Evolutionary conservation across 345 rosid species (phyloP).

Genomic region (Boechera retrofracta): DNA sequence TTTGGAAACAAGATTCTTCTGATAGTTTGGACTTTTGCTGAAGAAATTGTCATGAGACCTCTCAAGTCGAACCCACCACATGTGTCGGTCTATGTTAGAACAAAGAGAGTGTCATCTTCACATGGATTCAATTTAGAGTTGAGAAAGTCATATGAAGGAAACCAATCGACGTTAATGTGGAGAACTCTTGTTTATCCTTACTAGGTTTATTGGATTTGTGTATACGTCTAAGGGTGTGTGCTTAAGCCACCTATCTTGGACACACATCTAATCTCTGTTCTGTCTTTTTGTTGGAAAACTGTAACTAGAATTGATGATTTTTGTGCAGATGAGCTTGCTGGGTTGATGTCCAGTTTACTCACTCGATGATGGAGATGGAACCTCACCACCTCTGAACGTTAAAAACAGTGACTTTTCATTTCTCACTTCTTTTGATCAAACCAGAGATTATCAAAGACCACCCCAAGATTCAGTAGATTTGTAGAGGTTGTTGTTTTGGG

Average conservation of each 20-base stretch:
- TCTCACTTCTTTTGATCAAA: slow-evolving; percentile 20
- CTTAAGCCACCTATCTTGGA: slow-evolving; percentile 6
- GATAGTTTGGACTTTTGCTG: slow-evolving; percentile 3
- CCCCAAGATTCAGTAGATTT: slow-evolving; percentile 34
- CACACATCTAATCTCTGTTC: background rate
- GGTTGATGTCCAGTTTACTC: slow-evolving; percentile 33
- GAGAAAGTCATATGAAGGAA: background rate
- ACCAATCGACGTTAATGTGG: background rate
- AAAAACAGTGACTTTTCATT: slow-evolving; percentile 22
- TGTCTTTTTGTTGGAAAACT: background rate
- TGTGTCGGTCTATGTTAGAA: background rate
- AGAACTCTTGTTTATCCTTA: background rate
- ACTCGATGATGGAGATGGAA: slow-evolving; percentile 43
- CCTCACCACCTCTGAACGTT: background rate
- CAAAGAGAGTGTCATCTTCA: background rate
- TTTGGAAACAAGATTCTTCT: background rate
- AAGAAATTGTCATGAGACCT: background rate
- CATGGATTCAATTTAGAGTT: background rate
- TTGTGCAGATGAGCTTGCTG: slow-evolving; percentile 41
- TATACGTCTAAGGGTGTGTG: slow-evolving; percentile 13
- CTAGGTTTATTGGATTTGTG: background rate
- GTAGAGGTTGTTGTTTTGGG: slow-evolving; percentile 32
- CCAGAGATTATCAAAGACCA: slow-evolving; percentile 25
- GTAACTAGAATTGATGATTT: slow-evolving; percentile 16
- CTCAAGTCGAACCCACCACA: background rate